Percentiles rank a stretch among this genome's conserved stretches.
These are phyloP conservation scores for Cornus florida DNA, from an alignment of 148 eudicot genomes.

Conservation along the genomic window DNA sequence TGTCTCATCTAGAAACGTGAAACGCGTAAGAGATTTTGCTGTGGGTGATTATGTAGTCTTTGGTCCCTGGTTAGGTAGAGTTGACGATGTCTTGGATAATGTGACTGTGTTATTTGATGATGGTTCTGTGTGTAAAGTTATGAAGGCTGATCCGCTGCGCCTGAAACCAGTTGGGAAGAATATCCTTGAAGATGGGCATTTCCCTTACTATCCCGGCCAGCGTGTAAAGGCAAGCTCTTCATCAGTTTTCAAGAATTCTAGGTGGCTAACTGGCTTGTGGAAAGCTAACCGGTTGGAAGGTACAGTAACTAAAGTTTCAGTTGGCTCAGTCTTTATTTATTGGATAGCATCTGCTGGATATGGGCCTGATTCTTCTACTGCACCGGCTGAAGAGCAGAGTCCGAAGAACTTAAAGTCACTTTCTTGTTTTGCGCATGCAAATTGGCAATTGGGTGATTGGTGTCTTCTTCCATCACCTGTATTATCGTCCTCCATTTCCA, in stretches of 20 bases:
- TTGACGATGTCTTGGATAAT: constrained; percentile 86
- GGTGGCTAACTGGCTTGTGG: constrained; percentile 88
- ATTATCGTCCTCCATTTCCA: constrained; percentile 30
- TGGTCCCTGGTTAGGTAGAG: constrained; percentile 96
- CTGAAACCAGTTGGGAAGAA: constrained; percentile 74
- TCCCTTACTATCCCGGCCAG: constrained; percentile 94
- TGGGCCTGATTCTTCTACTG: constrained; percentile 79
- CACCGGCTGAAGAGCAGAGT: constrained; percentile 92
- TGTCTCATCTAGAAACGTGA: constrained; percentile 64
- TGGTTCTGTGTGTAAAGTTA: constrained; percentile 88
- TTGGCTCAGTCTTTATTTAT: constrained; percentile 76
- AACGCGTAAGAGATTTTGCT: constrained; percentile 75
- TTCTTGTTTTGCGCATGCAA: constrained; percentile 85
- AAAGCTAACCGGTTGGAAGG: constrained; percentile 79
- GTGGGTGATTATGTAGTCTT: constrained; percentile 84
- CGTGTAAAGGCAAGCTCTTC: constrained; percentile 86
- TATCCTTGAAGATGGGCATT: constrained; percentile 79
- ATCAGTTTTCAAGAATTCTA: constrained; percentile 75
- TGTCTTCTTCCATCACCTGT: constrained; percentile 63
- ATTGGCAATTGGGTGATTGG: constrained; percentile 98
- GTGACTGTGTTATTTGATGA: constrained; percentile 83
- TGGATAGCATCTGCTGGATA: constrained; percentile 98
- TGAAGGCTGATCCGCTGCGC: constrained; percentile 81
- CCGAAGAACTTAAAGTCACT: constrained; percentile 76
- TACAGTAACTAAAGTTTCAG: constrained; percentile 80